These are phyloP conservation scores for Aspergillus ostianus DNA, from an alignment of 495 filamentous ascomycete genomes.

Conservation along the genomic window DNA sequence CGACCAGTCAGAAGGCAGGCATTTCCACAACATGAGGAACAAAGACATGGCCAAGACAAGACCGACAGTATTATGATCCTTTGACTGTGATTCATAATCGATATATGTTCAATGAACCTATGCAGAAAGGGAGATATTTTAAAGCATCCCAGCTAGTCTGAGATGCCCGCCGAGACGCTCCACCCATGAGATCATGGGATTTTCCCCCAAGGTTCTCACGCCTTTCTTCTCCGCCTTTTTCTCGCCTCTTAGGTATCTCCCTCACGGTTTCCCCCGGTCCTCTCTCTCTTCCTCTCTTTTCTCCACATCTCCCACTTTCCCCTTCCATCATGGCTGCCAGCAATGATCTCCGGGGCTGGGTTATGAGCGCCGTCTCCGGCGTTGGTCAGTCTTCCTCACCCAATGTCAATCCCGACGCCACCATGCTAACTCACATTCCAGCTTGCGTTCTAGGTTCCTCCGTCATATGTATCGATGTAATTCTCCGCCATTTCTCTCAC, in stretches of 20 bases:
- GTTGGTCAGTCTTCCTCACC: constrained; percentile 52
- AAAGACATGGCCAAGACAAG: neutral
- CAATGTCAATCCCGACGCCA: constrained; percentile 5
- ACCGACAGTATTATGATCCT: neutral
- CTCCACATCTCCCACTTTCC: constrained; percentile 11
- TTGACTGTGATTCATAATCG: neutral
- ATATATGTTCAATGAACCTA: neutral
- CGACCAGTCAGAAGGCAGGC: neutral
- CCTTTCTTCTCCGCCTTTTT: constrained; percentile 4
- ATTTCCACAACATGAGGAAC: neutral
- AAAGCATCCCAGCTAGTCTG: neutral
- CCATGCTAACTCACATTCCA: constrained; percentile 31
- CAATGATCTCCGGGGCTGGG: constrained; percentile 92
- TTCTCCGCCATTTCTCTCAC: constrained; percentile 68
- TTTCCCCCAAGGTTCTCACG: constrained; percentile 4
- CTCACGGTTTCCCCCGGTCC: constrained; percentile 8
- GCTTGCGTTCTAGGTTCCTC: constrained; percentile 78
- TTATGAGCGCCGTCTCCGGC: constrained; percentile 83
- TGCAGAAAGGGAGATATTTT: neutral
- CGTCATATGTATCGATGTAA: constrained; percentile 81
- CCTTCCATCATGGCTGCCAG: constrained; percentile 45
- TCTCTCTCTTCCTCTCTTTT: constrained; percentile 14
- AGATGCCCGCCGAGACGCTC: neutral
- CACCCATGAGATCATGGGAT: neutral
- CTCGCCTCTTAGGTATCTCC: constrained; percentile 7